Percentiles rank a stretch among this genome's conserved stretches.
Conservation (phyloP, 1,139 yeast species). For the Blastobotrys niveus region DNA sequence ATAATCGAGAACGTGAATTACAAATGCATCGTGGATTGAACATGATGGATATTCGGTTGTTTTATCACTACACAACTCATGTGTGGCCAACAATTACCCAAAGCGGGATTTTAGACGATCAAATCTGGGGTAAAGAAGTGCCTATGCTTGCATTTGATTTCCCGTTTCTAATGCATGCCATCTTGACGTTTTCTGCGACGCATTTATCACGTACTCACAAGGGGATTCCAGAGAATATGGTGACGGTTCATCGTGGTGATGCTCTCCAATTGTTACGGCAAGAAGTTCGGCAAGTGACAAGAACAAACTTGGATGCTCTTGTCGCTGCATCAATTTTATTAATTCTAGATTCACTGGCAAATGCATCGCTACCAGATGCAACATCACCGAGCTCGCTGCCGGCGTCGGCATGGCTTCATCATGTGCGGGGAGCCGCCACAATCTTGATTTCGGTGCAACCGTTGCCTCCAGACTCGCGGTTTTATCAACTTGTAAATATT, state of each 20-base stretch:
- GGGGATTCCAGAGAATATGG: slow-evolving; percentile 69
- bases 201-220: slow-evolving; percentile 60
- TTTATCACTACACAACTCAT: slow-evolving; percentile 80
- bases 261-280: slow-evolving; percentile 74
- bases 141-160: slow-evolving; percentile 83
- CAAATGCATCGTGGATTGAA: slow-evolving; percentile 41
- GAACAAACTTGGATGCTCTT: slow-evolving; percentile 84
- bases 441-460: slow-evolving; percentile 95
- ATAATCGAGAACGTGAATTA: slow-evolving; percentile 9
- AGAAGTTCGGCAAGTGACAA: slow-evolving; percentile 76
- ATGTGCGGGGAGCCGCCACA: slow-evolving; percentile 95
- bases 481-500: slow-evolving; percentile 40
- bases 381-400: slow-evolving; percentile 50
- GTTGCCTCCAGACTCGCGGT: slow-evolving; percentile 56
- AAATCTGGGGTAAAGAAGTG: slow-evolving; percentile 82
- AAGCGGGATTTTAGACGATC: slow-evolving; percentile 82
- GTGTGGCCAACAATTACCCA: slow-evolving; percentile 85
- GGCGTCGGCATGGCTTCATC: slow-evolving; percentile 95
- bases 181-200: slow-evolving; percentile 86
- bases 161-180: slow-evolving; percentile 88
- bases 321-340: slow-evolving; percentile 86
- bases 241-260: slow-evolving; percentile 81
- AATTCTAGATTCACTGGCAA: slow-evolving; percentile 90
- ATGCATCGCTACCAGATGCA: slow-evolving; percentile 66
- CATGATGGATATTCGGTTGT: slow-evolving; percentile 68